These are phyloP conservation scores for Handroanthus guayacan DNA, from an alignment of 257 asterid species.

Conservation along the genomic window DNA sequence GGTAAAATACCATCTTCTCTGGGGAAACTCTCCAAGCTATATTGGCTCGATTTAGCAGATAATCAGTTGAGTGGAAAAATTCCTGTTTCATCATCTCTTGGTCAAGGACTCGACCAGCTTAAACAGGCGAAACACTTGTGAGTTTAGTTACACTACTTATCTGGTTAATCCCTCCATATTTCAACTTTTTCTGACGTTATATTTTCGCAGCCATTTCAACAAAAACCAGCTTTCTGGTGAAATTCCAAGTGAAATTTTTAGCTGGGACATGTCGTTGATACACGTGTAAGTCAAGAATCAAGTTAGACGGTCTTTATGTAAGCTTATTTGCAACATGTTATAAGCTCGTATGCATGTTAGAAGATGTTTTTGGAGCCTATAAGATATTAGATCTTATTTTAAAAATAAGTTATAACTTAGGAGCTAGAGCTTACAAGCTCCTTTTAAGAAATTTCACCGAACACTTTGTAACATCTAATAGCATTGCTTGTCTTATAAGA, in stretches of 20 bases:
- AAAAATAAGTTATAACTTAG: too few species aligned
- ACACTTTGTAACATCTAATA: too few species aligned
- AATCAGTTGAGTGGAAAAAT: conserved; percentile 80
- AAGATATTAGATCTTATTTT: too few species aligned
- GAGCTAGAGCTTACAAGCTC: too few species aligned
- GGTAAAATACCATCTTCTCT: conserved; percentile 86
- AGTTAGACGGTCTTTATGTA: neutral
- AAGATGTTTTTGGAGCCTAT: too few species aligned
- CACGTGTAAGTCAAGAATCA: conserved; percentile 72
- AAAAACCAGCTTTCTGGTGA: conserved; percentile 82
- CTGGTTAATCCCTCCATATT: neutral
- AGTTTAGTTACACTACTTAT: conserved; percentile 39
- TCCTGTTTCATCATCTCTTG: conserved; percentile 68
- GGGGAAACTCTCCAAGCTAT: conserved; percentile 81
- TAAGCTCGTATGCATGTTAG: too few species aligned
- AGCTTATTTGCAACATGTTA: too few species aligned
- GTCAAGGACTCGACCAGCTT: conserved; percentile 85
- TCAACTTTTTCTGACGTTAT: conserved; percentile 37
- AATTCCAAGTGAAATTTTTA: conserved; percentile 70
- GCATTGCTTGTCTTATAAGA: too few species aligned
- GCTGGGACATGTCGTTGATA: conserved; percentile 73
- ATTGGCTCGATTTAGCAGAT: conserved; percentile 94
- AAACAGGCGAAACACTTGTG: conserved; percentile 94
- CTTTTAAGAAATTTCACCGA: too few species aligned
- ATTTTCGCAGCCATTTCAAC: conserved; percentile 84